Base-by-base conservation (phyloP, 2,329 filamentous ascomycete genomes). In the Esteya vermicola region DNA sequence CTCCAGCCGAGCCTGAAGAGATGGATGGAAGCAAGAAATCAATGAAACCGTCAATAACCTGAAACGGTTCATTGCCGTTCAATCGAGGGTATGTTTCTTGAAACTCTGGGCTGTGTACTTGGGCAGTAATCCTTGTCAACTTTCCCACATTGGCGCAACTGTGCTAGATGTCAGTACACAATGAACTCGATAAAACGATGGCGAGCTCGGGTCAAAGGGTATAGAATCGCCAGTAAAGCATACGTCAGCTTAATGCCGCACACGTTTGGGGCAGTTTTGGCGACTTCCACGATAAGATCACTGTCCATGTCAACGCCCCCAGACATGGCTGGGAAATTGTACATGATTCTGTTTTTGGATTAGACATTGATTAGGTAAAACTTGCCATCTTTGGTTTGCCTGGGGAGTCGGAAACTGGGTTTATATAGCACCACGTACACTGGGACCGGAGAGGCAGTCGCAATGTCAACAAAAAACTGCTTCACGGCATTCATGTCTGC, bases 11-110 rank as follows among this genome's bases (percentile, higher is more conserved):
- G 6, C 51, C 51, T 10, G 41, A 42, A 1, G 47, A 33, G 8
- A 54, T 43, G 7, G 48, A 51, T 4, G 52, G 52, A n/a, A 52
- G 39, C 18, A 54, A 38, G 34, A 53, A 48, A 38, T 53, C 52
- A 20, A 52, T 52, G 43, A 52, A 52, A 10, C 52, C 52, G 34
- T 47, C 51, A 33, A 54, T 48, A 10, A 48, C 45, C 32, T 42
- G 26, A 32, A 52, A 54, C 5, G 36, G 22, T 9, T 36, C 18
- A n/a, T 39, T 26, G 3, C 35, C 36, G n/a, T 34, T 20, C 9
- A 28, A 38, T 32, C 42, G 45, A 22, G 28, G 48, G 33, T 45
- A 43, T 9, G 36, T 34, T 1, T 8, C 18, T 1, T 16, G 20
- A 21, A 45, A 48, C 2, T 19, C 39, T 1, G 39, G 22, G 14